phyloP scores from a whole-genome alignment of 2,329 filamentous ascomycete genomes.

The Escovopsis sp. region DNA sequence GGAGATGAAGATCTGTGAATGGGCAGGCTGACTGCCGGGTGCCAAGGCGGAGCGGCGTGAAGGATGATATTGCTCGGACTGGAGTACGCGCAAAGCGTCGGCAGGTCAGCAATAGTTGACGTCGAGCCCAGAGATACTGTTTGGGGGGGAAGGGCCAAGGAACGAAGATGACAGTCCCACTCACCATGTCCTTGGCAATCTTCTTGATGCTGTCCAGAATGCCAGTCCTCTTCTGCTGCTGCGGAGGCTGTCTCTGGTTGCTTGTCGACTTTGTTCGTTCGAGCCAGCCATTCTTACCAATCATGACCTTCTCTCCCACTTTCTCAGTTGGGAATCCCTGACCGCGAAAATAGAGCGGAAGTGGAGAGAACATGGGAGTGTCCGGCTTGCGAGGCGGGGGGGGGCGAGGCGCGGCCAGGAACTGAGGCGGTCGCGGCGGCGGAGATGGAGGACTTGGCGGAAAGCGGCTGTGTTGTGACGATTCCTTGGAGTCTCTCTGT shows the following conservation, averaged over 20 bases:
- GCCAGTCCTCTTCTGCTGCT: slow-evolving; percentile 23
- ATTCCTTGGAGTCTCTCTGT: slow-evolving; percentile 8
- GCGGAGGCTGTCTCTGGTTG: slow-evolving; percentile 12
- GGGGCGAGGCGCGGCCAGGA: not conserved
- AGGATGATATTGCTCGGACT: slow-evolving; percentile 24
- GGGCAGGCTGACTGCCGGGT: slow-evolving; percentile 14
- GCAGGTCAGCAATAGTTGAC: too few species aligned
- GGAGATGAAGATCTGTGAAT: slow-evolving; percentile 29
- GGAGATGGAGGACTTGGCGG: not conserved
- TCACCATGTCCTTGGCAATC: slow-evolving; percentile 39
- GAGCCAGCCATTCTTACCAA: slow-evolving; percentile 43
- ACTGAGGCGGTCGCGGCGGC: not conserved
- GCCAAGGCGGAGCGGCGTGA: slow-evolving; percentile 17
- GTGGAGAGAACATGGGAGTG: slow-evolving; percentile 25
- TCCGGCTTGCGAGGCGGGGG: not conserved
- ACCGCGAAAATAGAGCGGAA: slow-evolving; percentile 27
- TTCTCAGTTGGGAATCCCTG: slow-evolving; percentile 23
- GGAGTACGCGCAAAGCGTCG: not conserved
- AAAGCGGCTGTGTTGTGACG: not conserved
- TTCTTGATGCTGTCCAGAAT: slow-evolving; percentile 35
- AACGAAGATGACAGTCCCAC: slow-evolving; percentile 7
- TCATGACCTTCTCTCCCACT: slow-evolving; percentile 34
- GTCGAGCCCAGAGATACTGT: too few species aligned
- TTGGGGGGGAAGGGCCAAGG: too few species aligned
- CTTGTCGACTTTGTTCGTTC: slow-evolving; percentile 24